Evolutionary conservation across 345 rosid species (phyloP).

Genomic region (Pistacia vera): DNA sequence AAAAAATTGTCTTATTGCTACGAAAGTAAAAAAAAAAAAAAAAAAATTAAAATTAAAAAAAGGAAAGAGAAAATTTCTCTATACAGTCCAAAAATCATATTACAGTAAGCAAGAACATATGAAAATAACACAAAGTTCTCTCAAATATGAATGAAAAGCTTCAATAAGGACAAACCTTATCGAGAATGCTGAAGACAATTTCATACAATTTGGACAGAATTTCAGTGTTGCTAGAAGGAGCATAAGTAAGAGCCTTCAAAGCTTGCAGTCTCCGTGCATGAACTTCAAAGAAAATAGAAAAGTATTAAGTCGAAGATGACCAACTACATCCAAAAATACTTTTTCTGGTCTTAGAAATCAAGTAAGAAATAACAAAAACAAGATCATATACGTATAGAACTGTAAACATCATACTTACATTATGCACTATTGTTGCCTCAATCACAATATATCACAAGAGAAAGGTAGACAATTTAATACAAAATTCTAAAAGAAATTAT

Average conservation of each 20-base stretch:
- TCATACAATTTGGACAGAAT: constrained; percentile 83
- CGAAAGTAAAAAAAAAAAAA: not conserved
- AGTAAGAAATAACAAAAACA: constrained; percentile 6
- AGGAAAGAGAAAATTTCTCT: not conserved
- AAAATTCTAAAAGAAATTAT: not conserved
- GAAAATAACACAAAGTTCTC: constrained; percentile 3
- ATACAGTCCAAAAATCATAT: not conserved
- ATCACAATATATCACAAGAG: not conserved
- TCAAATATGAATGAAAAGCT: constrained; percentile 4
- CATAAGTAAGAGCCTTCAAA: constrained; percentile 93
- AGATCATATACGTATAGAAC: not conserved
- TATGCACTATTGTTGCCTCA: constrained; percentile 3
- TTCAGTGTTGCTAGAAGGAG: constrained; percentile 80
- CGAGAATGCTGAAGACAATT: constrained; percentile 93
- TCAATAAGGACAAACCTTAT: constrained; percentile 61
- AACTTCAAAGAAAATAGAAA: constrained; percentile 46
- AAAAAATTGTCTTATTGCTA: not conserved
- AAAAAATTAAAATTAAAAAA: not conserved
- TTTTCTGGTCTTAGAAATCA: not conserved
- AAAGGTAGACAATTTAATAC: not conserved
- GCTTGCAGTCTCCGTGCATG: constrained; percentile 97
- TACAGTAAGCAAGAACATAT: not conserved
- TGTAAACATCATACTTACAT: not conserved
- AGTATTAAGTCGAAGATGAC: constrained; percentile 28
- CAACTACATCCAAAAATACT: not conserved